These are phyloP conservation scores for Suillus discolor DNA, from an alignment of 768 basidiomycete genomes.

Conservation along the genomic window DNA sequence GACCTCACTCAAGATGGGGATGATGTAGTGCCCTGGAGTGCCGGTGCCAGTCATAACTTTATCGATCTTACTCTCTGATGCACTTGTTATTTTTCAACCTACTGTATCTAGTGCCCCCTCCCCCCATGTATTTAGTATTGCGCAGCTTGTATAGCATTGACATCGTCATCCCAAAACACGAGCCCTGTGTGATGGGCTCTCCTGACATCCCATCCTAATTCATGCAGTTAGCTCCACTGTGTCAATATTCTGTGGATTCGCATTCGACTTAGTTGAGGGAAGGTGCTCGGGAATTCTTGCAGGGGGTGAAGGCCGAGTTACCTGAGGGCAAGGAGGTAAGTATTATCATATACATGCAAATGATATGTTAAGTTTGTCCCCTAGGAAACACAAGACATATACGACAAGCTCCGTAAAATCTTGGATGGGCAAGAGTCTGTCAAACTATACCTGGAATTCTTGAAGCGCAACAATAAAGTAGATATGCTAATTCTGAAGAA, in stretches of 20 bases:
- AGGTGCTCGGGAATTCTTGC: constrained; percentile 90
- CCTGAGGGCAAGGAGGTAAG: constrained; percentile 69
- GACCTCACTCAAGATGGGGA: neutral
- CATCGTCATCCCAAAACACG: no score
- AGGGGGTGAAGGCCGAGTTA: constrained; percentile 67
- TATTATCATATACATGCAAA: constrained; percentile 9
- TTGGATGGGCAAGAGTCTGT: constrained; percentile 91
- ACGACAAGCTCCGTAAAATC: constrained; percentile 79
- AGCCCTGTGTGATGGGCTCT: no score
- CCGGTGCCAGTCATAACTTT: neutral
- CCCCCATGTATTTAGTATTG: no score
- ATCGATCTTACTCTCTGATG: neutral
- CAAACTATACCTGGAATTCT: constrained; percentile 92
- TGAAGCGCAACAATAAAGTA: constrained; percentile 91
- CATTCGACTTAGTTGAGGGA: constrained; percentile 95
- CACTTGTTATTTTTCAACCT: neutral
- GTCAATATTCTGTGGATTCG: no score
- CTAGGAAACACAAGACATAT: constrained; percentile 62
- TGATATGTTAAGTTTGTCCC: constrained; percentile 16
- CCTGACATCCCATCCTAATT: no score
- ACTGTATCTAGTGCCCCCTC: no score
- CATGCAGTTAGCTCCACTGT: no score
- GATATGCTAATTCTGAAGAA: constrained; percentile 91
- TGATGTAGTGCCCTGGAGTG: neutral
- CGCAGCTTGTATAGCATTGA: no score